Evolutionary conservation across 192 early-diverging fungal genomes (phyloP), one percentile per base, ranked within the genome.

Genomic region (Rhizophlyctis rosea): DNA sequence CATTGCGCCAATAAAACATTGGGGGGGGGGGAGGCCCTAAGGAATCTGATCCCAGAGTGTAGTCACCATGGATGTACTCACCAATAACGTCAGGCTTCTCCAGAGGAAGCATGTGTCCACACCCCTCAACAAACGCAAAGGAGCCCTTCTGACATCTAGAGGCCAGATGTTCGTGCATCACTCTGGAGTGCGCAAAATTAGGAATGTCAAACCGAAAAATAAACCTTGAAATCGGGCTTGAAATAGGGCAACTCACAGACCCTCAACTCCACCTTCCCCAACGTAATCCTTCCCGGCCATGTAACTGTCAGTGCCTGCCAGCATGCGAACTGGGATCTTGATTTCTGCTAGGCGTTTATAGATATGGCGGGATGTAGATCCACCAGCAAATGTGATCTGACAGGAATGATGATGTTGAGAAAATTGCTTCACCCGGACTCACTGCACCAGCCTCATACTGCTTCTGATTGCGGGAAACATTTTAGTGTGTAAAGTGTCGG

Each of bases 401-500:
- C n/a, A n/a, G n/a, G n/a, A n/a, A n/a, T n/a, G n/a, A n/a, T n/a
- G n/a, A n/a, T n/a, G n/a, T n/a, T n/a, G n/a, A n/a, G n/a, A n/a
- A n/a, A n/a, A n/a, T n/a, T n/a, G n/a, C n/a, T n/a, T n/a, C n/a
- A n/a, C n/a, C n/a, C n/a, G n/a, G n/a, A n/a, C n/a, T n/a, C n/a
- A n/a, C n/a, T n/a, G n/a, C n/a, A n/a, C n/a, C n/a, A n/a, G n/a
- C n/a, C n/a, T 44, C 18, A 13, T 44, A 66, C 57, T 28, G 66
- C 58, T 44, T 60, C 59, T 21, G 18, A 27, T 16, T 23, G 49
- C 24, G 54, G 54, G 18, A 55, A 28, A 21, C 64, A 66, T 50
- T 51, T 49, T 3, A 67, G 54, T 5, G 34, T 27, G 34, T 55
- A 64, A n/a, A 9, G n/a, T n/a, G n/a, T n/a, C n/a, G n/a, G n/a